phyloP scores from a whole-genome alignment of 2,329 filamentous ascomycete genomes.

The Drechslerella stenobrocha region DNA sequence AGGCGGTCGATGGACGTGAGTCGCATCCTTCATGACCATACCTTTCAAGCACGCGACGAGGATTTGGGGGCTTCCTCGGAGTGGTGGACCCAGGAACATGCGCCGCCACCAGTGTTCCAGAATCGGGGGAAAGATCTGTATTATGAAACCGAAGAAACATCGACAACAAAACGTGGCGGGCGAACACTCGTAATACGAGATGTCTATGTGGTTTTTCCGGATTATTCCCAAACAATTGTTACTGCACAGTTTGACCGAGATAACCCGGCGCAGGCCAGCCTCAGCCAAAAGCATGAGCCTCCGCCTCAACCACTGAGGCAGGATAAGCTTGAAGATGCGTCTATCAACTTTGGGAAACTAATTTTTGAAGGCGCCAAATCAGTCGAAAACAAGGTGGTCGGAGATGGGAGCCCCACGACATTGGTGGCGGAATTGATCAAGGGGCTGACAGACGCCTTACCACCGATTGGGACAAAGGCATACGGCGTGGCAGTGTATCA shows the following conservation, averaged over 20 bases:
- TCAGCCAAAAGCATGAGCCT: constrained; percentile 84
- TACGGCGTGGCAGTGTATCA: constrained; percentile 92
- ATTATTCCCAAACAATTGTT: constrained; percentile 93
- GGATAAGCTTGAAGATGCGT: constrained; percentile 87
- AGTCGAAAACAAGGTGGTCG: constrained; percentile 78
- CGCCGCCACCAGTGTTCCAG: constrained; percentile 78
- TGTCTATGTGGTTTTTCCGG: constrained; percentile 84
- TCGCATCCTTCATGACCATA: constrained; percentile 70
- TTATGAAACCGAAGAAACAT: constrained; percentile 78
- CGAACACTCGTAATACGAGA: constrained; percentile 75
- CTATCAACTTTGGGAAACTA: constrained; percentile 76
- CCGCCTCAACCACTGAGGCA: constrained; percentile 82
- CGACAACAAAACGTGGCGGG: constrained; percentile 69
- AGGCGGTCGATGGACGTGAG: constrained; percentile 71
- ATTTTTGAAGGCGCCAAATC: constrained; percentile 71
- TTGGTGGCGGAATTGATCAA: constrained; percentile 79
- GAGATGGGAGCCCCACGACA: constrained; percentile 77
- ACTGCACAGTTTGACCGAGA: constrained; percentile 76
- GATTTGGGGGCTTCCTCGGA: constrained; percentile 73
- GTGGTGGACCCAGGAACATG: constrained; percentile 86
- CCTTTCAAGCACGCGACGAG: constrained; percentile 81
- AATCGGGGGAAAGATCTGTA: constrained; percentile 75
- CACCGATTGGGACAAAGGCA: constrained; percentile 81
- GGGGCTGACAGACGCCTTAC: constrained; percentile 72
- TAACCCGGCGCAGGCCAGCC: constrained; percentile 70